Conservation (phyloP, 1,139 yeast species). For the Kazachstania sp. region DNA sequence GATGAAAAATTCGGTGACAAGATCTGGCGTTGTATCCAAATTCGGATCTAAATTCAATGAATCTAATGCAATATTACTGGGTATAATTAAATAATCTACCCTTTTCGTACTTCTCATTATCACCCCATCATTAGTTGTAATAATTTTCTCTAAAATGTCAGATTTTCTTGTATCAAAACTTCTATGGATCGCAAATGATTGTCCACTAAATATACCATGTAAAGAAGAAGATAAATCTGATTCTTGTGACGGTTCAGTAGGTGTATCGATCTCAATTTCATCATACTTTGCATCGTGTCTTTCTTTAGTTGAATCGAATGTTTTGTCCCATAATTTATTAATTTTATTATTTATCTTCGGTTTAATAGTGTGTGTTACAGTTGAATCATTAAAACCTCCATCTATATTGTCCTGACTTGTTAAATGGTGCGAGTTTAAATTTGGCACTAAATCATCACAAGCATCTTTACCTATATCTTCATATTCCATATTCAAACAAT, state of each 20-base stretch:
- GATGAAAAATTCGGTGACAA: slow-evolving; percentile 75
- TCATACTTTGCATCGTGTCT: neutral
- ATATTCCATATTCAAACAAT: slow-evolving; percentile 16
- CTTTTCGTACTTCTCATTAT: neutral
- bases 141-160: slow-evolving; percentile 19
- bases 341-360: slow-evolving; percentile 21
- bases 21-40: neutral
- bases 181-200: slow-evolving; percentile 12
- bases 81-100: slow-evolving; percentile 13
- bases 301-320: slow-evolving; percentile 8
- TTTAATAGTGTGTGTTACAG: neutral
- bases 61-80: slow-evolving; percentile 16
- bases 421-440: neutral
- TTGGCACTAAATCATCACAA: slow-evolving; percentile 19
- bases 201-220: slow-evolving; percentile 9
- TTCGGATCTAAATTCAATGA: slow-evolving; percentile 1
- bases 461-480: slow-evolving; percentile 41
- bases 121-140: slow-evolving; percentile 22
- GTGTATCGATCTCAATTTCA: neutral
- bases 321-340: slow-evolving; percentile 23
- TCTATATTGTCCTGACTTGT: neutral
- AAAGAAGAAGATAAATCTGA: no score
- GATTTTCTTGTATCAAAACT: slow-evolving; percentile 16
- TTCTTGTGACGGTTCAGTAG: neutral
- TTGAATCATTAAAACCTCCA: neutral